Percentiles rank a stretch among this genome's conserved stretches.
Conservation (phyloP, 768 basidiomycete genomes). For the Candolleomyces eurysporus region DNA sequence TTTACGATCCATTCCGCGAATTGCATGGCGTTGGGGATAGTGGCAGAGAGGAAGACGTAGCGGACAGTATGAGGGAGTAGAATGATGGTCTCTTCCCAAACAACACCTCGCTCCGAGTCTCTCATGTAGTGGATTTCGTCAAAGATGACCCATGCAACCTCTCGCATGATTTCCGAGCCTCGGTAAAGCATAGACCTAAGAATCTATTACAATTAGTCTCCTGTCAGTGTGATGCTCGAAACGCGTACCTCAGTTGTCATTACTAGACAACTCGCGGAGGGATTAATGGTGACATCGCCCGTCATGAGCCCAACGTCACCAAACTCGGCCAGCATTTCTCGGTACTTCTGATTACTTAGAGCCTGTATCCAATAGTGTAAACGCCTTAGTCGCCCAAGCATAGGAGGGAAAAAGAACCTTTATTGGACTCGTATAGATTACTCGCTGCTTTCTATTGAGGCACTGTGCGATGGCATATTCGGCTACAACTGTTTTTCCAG, state of each 20-base stretch:
- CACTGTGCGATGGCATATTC: slow-evolving; percentile 99
- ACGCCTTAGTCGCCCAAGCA: slow-evolving; percentile 10
- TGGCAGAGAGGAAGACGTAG: slow-evolving; percentile 98
- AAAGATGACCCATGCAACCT: slow-evolving; percentile 99
- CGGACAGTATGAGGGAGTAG: slow-evolving; percentile 93
- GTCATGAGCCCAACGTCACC: slow-evolving; percentile 99
- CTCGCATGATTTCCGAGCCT: slow-evolving; percentile 98
- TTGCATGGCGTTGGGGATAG: slow-evolving; percentile 99
- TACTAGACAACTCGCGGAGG: slow-evolving; percentile 92
- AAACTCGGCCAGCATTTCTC: slow-evolving; percentile 96
- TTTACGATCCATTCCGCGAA: slow-evolving; percentile 99
- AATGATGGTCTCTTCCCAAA: slow-evolving; percentile 99
- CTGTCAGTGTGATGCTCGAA: neutral
- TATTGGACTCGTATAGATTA: slow-evolving; percentile 99
- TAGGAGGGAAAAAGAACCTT: slow-evolving; percentile 62
- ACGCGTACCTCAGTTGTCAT: slow-evolving; percentile 93
- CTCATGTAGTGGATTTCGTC: slow-evolving; percentile 99
- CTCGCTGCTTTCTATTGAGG: slow-evolving; percentile 89
- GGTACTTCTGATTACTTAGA: slow-evolving; percentile 97
- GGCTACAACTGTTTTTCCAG: slow-evolving; percentile 98
- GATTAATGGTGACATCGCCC: slow-evolving; percentile 98
- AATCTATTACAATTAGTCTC: slow-evolving; percentile 56
- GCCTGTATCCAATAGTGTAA: slow-evolving; percentile 54
- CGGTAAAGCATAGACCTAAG: slow-evolving; percentile 97
- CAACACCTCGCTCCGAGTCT: slow-evolving; percentile 97